These are phyloP conservation scores for Suaeda aralocaspica DNA, from an alignment of 148 eudicot species.

Conservation along the genomic window DNA sequence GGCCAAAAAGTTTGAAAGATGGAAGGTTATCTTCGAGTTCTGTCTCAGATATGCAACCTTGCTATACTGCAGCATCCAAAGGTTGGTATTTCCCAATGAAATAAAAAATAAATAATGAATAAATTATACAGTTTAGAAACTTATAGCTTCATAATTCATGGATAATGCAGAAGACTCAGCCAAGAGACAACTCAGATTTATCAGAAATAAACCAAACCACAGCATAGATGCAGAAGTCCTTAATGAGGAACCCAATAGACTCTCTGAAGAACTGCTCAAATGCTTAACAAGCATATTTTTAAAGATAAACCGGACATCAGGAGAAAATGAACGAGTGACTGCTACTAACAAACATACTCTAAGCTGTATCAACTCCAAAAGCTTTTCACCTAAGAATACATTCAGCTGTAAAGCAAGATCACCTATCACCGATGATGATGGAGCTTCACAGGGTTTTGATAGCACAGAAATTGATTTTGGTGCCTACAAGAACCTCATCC, in stretches of 20 bases:
- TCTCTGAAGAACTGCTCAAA: conserved; percentile 72
- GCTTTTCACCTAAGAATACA: conserved; percentile 48
- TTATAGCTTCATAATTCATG: not conserved
- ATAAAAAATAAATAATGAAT: not conserved
- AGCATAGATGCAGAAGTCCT: conserved; percentile 29
- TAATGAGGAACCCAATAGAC: conserved; percentile 50
- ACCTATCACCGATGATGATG: conserved; percentile 32
- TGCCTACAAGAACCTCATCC: conserved; percentile 57
- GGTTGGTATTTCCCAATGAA: conserved; percentile 31
- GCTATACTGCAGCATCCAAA: conserved; percentile 29
- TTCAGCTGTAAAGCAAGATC: conserved; percentile 54
- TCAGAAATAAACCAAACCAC: conserved; percentile 22
- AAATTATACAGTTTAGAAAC: not conserved
- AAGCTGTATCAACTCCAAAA: conserved; percentile 58
- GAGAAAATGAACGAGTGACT: conserved; percentile 33
- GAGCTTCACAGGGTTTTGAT: conserved; percentile 33
- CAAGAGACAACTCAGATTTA: conserved; percentile 31
- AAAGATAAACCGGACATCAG: conserved; percentile 44
- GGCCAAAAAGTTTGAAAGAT: conserved; percentile 27
- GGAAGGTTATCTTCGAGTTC: conserved; percentile 53
- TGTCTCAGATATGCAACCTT: conserved; percentile 32
- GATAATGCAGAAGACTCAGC: conserved; percentile 34
- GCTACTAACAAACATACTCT: conserved; percentile 39
- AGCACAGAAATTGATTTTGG: conserved; percentile 41
- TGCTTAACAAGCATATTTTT: conserved; percentile 66